A percentile compares a stretch with the other conserved stretches of the same genome.
These are phyloP conservation scores for Russula sp. DNA, from an alignment of 768 basidiomycete species.

Conservation along the genomic window DNA sequence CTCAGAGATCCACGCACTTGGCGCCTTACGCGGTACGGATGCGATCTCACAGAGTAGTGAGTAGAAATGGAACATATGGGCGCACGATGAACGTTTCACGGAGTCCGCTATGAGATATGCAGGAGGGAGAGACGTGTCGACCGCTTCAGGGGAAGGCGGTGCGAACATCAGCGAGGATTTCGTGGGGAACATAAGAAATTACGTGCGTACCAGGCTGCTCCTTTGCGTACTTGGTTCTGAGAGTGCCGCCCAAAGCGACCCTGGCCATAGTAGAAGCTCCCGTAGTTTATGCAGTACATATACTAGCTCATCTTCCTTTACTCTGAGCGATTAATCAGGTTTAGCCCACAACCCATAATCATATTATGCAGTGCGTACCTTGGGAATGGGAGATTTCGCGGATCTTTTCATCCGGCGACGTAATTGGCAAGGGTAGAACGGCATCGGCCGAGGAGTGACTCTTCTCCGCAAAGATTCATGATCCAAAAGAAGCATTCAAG, in stretches of 20 bases:
- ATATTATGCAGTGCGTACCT: slow-evolving; percentile 47
- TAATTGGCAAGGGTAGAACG: slow-evolving; percentile 63
- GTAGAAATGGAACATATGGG: slow-evolving; percentile 85
- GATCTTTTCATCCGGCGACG: slow-evolving; percentile 77
- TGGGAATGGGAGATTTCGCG: slow-evolving; percentile 83
- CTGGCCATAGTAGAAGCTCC: slow-evolving; percentile 67
- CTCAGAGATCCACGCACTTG: slow-evolving; percentile 54
- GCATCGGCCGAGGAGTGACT: slow-evolving; percentile 74
- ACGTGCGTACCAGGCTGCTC: slow-evolving; percentile 54
- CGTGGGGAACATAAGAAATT: neutral
- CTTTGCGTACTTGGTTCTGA: slow-evolving; percentile 54
- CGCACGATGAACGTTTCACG: slow-evolving; percentile 68
- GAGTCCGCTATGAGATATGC: slow-evolving; percentile 63
- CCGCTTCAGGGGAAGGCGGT: slow-evolving; percentile 32
- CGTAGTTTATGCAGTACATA: slow-evolving; percentile 78
- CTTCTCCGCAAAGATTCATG: slow-evolving; percentile 57
- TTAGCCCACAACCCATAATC: neutral
- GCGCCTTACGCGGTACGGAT: slow-evolving; percentile 36
- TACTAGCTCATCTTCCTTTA: slow-evolving; percentile 84
- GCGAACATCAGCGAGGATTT: neutral
- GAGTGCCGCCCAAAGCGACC: slow-evolving; percentile 71
- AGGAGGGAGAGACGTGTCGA: slow-evolving; percentile 48
- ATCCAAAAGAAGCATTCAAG: slow-evolving; percentile 43
- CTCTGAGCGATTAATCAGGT: slow-evolving; percentile 42
- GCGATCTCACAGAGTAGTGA: slow-evolving; percentile 58